Evolutionary conservation across 177 flowering plant genomes (phyloP), one percentile per base, ranked within the genome.

Genomic region (Vitis hybrid): DNA sequence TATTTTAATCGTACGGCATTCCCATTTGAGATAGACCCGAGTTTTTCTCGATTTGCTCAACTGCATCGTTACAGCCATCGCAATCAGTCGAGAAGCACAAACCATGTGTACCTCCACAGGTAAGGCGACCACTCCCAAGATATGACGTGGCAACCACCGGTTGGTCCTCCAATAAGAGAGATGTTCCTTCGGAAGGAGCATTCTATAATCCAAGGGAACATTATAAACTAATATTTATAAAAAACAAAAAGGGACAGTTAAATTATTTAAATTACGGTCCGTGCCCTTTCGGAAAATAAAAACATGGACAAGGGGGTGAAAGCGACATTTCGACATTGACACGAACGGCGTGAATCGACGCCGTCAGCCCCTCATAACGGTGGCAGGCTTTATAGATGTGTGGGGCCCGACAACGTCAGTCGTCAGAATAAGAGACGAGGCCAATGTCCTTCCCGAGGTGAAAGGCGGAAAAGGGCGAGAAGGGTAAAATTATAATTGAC

Each of bases 401-500:
- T 48, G 71, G 56, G 56, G 7, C 65, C 71, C 56, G 11, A 7
- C 6, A 0, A 50, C 40, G 71, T 32, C 56, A 24, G 48, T 54
- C 15, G 21, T 62, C 50, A 3, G 56, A 24, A 2, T 63, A 48
- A 18, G 15, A 50, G 72, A 70, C 67, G 55, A 12, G 68, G 70
- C 64, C 72, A 67, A 55, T 79, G 79, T 24, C 82, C 79, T 79
- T 79, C 82, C 82, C 82, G 82, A 79, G 79, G 82, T 73, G 52
- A 73, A 60, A 65, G 52, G 48, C 2, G 21, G 51, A 18, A 49
- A 61, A 27, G 18, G 8, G 8, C 0, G 46, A 40, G 8, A 7
- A 7, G 46, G 46, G 46, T 54, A 54, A 52, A 61, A 59, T 70
- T 54, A 35, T 14, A 14, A 62, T 70, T 65, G 64, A 59, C 52